phyloP scores from a whole-genome alignment of 73 alveolate genomes.

The Tetrahymena elliotti region DNA sequence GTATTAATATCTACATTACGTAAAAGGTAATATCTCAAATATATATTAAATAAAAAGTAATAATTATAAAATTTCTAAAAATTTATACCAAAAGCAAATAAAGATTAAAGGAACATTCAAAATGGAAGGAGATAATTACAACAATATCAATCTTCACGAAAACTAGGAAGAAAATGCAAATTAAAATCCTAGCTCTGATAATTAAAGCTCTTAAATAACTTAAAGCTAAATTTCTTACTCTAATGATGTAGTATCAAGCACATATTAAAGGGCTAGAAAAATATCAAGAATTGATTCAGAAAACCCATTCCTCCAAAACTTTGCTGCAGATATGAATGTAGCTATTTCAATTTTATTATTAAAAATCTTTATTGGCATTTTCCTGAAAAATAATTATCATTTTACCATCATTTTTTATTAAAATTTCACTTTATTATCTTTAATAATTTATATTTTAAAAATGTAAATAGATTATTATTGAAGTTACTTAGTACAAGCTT shows the following conservation, averaged over 20 bases:
- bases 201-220: not conserved
- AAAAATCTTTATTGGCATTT: not conserved
- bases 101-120: not conserved
- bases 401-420: too few relatives aligned
- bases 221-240: not conserved
- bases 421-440: too few relatives aligned
- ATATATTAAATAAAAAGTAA: too few relatives aligned
- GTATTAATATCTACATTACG: not conserved
- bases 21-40: not conserved
- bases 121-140: not conserved
- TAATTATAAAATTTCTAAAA: too few relatives aligned
- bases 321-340: not conserved
- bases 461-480: not conserved
- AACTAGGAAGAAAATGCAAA: not conserved
- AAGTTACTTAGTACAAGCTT: not conserved
- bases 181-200: not conserved
- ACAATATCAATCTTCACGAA: not conserved
- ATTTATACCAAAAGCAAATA: not conserved
- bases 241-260: not conserved
- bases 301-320: not conserved
- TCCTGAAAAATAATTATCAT: not conserved
- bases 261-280: not conserved
- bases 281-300: not conserved
- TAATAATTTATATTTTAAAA: too few relatives aligned
- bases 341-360: not conserved